Evolutionary conservation across 2,329 filamentous ascomycete genomes (phyloP).

Genomic region (Aspergillus phoenicis): DNA sequence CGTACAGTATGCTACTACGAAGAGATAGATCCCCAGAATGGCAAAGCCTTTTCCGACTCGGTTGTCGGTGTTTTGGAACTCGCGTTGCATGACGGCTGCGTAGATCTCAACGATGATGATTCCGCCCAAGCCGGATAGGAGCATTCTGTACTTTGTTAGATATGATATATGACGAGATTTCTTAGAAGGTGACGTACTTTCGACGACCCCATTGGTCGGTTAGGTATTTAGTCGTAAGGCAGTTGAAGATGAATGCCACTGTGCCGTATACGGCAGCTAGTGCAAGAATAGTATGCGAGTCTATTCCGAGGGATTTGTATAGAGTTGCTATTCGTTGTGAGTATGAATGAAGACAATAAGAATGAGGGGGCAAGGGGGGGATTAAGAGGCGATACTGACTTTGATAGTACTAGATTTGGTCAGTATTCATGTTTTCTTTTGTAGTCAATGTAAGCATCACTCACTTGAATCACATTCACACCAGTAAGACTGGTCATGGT

Average conservation of each 20-base stretch:
- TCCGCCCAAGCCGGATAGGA: slow-evolving; percentile 55
- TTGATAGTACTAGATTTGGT: slow-evolving; percentile 33
- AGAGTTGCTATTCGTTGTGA: slow-evolving; percentile 51
- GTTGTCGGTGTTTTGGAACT: slow-evolving; percentile 60
- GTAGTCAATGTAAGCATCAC: background rate
- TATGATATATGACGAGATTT: background rate
- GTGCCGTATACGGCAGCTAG: slow-evolving; percentile 60
- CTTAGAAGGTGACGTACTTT: slow-evolving; percentile 43
- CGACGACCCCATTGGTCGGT: slow-evolving; percentile 62
- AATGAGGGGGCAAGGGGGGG: background rate
- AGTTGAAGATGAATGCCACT: slow-evolving; percentile 54
- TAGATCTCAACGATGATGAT: slow-evolving; percentile 62
- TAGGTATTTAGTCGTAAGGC: slow-evolving; percentile 55
- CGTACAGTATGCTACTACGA: slow-evolving; percentile 59
- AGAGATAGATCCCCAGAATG: slow-evolving; percentile 62
- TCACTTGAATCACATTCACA: slow-evolving; percentile 59
- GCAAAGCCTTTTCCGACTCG: slow-evolving; percentile 61
- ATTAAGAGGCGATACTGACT: slow-evolving; percentile 21
- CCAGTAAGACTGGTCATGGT: slow-evolving; percentile 61
- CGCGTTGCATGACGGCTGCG: slow-evolving; percentile 60
- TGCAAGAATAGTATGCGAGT: slow-evolving; percentile 53
- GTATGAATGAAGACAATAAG: slow-evolving; percentile 21
- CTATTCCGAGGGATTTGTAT: slow-evolving; percentile 58
- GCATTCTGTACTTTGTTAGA: slow-evolving; percentile 48
- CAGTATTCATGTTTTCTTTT: background rate